Evolutionary conservation across 768 basidiomycete genomes (phyloP).

Genomic region (Lentinula guzmanii): DNA sequence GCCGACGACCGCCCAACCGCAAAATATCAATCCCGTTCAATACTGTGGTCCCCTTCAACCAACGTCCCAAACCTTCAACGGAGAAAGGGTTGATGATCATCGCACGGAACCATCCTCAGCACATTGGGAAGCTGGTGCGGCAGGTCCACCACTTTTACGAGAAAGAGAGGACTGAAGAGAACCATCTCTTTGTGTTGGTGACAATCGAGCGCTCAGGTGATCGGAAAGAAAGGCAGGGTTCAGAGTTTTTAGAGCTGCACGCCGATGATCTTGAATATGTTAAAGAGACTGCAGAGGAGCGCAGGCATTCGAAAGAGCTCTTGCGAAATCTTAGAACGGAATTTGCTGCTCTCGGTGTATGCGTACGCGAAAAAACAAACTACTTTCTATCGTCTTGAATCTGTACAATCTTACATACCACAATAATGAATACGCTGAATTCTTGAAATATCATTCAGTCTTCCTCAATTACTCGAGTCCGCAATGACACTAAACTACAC

Average conservation of each 20-base stretch:
- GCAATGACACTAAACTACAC: neutral
- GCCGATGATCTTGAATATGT: neutral
- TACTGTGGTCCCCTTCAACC: neutral
- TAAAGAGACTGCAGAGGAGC: neutral
- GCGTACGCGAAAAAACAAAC: neutral
- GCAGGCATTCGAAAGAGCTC: neutral
- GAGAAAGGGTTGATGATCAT: slow-evolving; percentile 1
- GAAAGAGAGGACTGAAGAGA: neutral
- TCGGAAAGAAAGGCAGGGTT: neutral
- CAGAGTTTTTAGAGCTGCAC: neutral
- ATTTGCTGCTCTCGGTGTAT: neutral
- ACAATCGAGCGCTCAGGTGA: neutral
- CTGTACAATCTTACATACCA: too few relatives aligned
- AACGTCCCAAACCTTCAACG: neutral
- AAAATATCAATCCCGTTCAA: neutral
- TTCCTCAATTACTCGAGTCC: neutral
- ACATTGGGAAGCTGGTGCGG: neutral
- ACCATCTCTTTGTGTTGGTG: neutral
- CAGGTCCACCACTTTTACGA: neutral
- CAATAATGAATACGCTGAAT: too few relatives aligned
- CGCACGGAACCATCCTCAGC: neutral
- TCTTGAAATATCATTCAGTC: too few relatives aligned
- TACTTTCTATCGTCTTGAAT: neutral
- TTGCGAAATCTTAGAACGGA: neutral
- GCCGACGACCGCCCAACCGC: neutral